Conservation (phyloP, 495 filamentous ascomycete species). For the Neurospora pannonica region DNA sequence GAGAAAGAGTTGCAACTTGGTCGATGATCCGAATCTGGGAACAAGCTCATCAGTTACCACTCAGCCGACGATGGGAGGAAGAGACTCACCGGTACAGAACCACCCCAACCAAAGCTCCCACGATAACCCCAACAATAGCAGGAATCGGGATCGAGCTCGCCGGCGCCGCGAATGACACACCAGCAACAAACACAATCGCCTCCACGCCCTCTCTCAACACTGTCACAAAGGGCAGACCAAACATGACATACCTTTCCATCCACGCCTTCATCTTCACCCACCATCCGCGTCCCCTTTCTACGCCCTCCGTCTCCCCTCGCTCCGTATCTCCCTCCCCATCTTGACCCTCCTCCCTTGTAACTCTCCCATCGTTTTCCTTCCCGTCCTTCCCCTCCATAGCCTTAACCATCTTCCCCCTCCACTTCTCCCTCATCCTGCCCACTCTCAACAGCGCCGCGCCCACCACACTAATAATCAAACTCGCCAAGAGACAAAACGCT, state of each 20-base stretch:
- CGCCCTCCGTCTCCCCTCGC: slow-evolving; percentile 5
- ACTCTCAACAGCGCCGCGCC: slow-evolving; percentile 73
- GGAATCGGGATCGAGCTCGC: slow-evolving; percentile 65
- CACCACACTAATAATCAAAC: slow-evolving; percentile 68
- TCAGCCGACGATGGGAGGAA: not conserved
- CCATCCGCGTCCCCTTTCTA: not conserved
- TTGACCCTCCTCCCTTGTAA: not conserved
- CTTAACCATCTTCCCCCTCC: slow-evolving; percentile 67
- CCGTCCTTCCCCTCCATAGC: slow-evolving; percentile 44
- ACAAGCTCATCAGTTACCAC: not conserved
- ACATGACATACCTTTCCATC: slow-evolving; percentile 72
- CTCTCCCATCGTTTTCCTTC: slow-evolving; percentile 1
- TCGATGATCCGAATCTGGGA: slow-evolving; percentile 38
- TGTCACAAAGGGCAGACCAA: slow-evolving; percentile 72
- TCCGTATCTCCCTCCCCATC: slow-evolving; percentile 9
- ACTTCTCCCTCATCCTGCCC: slow-evolving; percentile 77
- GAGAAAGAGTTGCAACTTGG: slow-evolving; percentile 69
- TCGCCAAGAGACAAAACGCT: slow-evolving; percentile 58
- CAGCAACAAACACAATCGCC: slow-evolving; percentile 72
- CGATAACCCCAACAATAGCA: slow-evolving; percentile 56
- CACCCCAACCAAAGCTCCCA: slow-evolving; percentile 56
- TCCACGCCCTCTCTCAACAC: slow-evolving; percentile 78
- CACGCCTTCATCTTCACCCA: slow-evolving; percentile 43
- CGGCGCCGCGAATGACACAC: slow-evolving; percentile 66
- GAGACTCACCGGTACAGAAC: slow-evolving; percentile 64